Base-by-base conservation (phyloP, 129 eudicot species). In the Ambrosia artemisiifolia region DNA sequence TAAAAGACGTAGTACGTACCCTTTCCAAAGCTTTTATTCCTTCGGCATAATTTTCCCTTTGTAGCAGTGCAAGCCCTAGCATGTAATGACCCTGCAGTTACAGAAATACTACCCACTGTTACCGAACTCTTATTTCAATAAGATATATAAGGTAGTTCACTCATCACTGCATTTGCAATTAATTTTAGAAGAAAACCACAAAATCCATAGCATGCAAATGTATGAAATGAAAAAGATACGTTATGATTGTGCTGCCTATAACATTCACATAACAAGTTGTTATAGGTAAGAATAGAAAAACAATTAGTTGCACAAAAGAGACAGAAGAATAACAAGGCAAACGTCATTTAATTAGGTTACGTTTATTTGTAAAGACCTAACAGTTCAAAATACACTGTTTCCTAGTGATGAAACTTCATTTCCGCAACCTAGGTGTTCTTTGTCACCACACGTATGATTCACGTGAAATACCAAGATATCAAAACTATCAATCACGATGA, bases 51-150 rank as follows among this genome's bases (percentile, higher is more conserved):
- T 67, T 83, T 69, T 80, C 74, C 79, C 75, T 81, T 78, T 88
- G 85, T 46, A 88, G 83, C 67, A 91, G 73, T 44, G 96, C 96
- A 74, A 82, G 96, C 53, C 96, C 97, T 38, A 91, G 85, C 92
- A 88, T 88, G 77, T 86, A 91, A 59, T 91, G 97, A 43, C 85
- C 97, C 97, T 91, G 88, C 65, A 83, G 38, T 62, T 11, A 32
- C 61, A 36, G 32, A 48, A 67, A 46, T 40, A 66, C 30, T n/a
- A 54, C 65, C 20, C 56, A 17, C 63, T 35, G 72, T 82, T 54
- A 74, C 56, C 36, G 28, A 28, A 70, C 60, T 57, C 16, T 67
- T 9, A 44, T 43, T 14, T 12, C 42, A 51, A 57, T 40, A 44
- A 49, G 49, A 71, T 43, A 42, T 57, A 56, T 40, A 71, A 36